Percentiles rank a stretch among this genome's conserved stretches.
phyloP scores from a whole-genome alignment of 2,329 filamentous ascomycete genomes.

The Xylariales sp. region DNA sequence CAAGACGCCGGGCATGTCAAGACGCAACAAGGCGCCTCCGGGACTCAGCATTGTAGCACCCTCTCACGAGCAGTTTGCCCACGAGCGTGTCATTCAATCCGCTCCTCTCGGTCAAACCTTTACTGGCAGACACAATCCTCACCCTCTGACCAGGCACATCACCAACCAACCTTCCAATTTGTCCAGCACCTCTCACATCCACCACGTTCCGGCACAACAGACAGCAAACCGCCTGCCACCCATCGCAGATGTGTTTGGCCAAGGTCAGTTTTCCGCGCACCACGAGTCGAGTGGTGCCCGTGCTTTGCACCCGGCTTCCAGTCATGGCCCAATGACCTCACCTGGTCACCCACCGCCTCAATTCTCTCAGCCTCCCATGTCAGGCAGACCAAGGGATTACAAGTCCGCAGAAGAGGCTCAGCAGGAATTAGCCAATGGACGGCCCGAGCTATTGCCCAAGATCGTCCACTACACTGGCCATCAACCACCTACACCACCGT shows the following conservation, averaged over 20 bases:
- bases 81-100: conserved; percentile 94
- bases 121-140: conserved; percentile 78
- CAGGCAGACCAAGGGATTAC: conserved; percentile 74
- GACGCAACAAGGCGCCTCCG: conserved; percentile 75
- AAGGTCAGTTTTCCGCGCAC: conserved; percentile 63
- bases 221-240: conserved; percentile 90
- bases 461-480: conserved; percentile 93
- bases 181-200: conserved; percentile 81
- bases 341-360: conserved; percentile 64
- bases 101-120: conserved; percentile 93
- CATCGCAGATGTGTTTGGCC: conserved; percentile 90
- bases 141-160: conserved; percentile 71
- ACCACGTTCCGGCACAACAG: conserved; percentile 82
- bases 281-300: conserved; percentile 45
- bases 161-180: conserved; percentile 79
- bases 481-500: conserved; percentile 88
- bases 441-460: conserved; percentile 86
- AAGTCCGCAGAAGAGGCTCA: conserved; percentile 95
- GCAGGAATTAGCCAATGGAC: conserved; percentile 82
- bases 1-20: conserved; percentile 68
- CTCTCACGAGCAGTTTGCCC: conserved; percentile 84
- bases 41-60: conserved; percentile 94
- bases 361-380: conserved; percentile 45
- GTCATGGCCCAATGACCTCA: conserved; percentile 68
- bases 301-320: conserved; percentile 55